Base-by-base conservation (phyloP, 2,329 filamentous ascomycete species). In the Scolecobasidium constrictum region DNA sequence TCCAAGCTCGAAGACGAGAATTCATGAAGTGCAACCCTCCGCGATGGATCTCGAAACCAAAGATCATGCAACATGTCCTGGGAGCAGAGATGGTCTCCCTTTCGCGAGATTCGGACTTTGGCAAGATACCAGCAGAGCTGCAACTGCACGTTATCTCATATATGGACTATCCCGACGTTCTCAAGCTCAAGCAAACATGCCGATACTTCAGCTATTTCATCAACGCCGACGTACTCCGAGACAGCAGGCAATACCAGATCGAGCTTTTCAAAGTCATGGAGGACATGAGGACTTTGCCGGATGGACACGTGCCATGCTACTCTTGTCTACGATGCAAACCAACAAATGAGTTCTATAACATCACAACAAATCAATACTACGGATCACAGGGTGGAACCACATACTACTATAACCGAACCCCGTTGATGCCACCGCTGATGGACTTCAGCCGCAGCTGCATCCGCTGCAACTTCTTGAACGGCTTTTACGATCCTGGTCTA, bases 201-300 rank as follows among this genome's bases (percentile, higher is more conserved):
- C 38, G 38, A n/a, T 41, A 41, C 16, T 41, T 41, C 26, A 16
- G 33, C 38, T 34, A 31, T 19, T 35, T 41, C 26, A 5, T 41
- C 38, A 34, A 9, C 6, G 4, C 38, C 4, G 7, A 23, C 16
- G 5, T 41, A 19, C 9, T 41, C 4, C 9, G 16, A 3, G 16
- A 41, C 21, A 31, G 38, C 28, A 12, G 12, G n/a, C 3, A 19
- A 19, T 4, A 17, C 9, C 38, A 41, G 33, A n/a, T 28, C 9
- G 26, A n/a, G 9, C 22, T 23, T 4, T 41, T 18, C 15, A 19
- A 19, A 9, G 38, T 31, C 17, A 23, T n/a, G 16, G 26, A 41
- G 12, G n/a, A 13, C 7, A 31, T 31, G 11, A n/a, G 13, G 4
- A 28, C 22, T 5, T 31, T 23, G 38, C 26, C 26, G 3, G 38